These are phyloP conservation scores for Ogataea methylovora DNA, from an alignment of 805 yeast genomes.

Conservation along the genomic window DNA sequence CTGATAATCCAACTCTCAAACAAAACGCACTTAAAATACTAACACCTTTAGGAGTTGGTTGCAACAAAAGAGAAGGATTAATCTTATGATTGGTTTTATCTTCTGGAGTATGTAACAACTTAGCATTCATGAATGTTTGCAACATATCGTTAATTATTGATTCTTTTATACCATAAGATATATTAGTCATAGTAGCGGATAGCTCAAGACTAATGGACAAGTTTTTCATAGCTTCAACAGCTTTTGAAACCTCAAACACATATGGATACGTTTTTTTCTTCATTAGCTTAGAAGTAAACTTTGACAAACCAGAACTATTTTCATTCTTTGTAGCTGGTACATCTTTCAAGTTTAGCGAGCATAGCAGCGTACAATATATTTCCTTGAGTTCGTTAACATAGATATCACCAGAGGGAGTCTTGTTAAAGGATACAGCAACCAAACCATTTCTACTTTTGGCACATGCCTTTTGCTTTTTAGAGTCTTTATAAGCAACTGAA, in stretches of 20 bases:
- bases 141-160: conserved; percentile 42
- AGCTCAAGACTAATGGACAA: conserved; percentile 42
- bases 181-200: conserved; percentile 42
- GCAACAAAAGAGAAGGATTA: conserved; percentile 39
- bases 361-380: conserved; percentile 45
- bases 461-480: too few species aligned
- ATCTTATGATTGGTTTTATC: conserved; percentile 56
- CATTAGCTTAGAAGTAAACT: conserved; percentile 1
- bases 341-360: conserved; percentile 32
- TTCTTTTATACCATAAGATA: conserved; percentile 44
- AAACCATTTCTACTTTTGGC: too few species aligned
- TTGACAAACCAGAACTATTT: not conserved
- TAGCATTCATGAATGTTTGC: conserved; percentile 48
- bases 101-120: conserved; percentile 65
- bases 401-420: conserved; percentile 46
- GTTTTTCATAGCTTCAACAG: conserved; percentile 41
- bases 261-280: conserved; percentile 32
- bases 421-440: conserved; percentile 11
- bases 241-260: conserved; percentile 45
- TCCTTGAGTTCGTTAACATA: conserved; percentile 52
- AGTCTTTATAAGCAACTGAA: too few species aligned
- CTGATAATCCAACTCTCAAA: conserved; percentile 43
- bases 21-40: conserved; percentile 59
- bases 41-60: conserved; percentile 91
- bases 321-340: conserved; percentile 9